A percentile compares a stretch with the other conserved stretches of the same genome.
These are phyloP conservation scores for Poa pratensis DNA, from an alignment of 176 grass and related monocot species.

Conservation along the genomic window DNA sequence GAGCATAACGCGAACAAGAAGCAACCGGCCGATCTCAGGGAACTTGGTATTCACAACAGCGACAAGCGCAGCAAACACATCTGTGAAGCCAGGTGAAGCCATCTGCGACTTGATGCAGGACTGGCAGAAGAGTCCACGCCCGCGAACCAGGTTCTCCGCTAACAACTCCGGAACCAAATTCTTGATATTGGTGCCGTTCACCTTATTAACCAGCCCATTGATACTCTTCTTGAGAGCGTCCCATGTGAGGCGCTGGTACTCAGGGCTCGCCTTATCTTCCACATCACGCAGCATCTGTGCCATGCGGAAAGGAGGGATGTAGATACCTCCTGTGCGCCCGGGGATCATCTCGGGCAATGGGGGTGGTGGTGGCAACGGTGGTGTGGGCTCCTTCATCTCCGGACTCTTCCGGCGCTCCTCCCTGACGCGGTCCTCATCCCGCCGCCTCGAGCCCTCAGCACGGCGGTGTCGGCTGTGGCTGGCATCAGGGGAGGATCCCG, in stretches of 20 bases:
- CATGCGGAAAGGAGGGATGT: conserved; percentile 90
- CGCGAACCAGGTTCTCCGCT: conserved; percentile 83
- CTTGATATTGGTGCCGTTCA: conserved; percentile 94
- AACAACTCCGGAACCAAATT: conserved; percentile 92
- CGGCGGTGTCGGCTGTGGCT: conserved; percentile 29
- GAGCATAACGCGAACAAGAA: conserved; percentile 76
- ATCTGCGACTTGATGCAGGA: conserved; percentile 96
- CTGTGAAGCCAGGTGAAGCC: conserved; percentile 90
- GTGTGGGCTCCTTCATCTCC: conserved; percentile 43
- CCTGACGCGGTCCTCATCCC: not conserved
- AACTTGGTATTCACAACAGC: conserved; percentile 92
- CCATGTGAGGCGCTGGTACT: conserved; percentile 91
- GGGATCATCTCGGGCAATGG: conserved; percentile 61
- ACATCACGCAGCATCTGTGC: conserved; percentile 95
- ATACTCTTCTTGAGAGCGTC: conserved; percentile 95
- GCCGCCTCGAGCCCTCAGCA: conserved; percentile 27
- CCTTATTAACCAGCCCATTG: conserved; percentile 92
- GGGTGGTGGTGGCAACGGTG: conserved; percentile 54
- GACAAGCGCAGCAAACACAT: conserved; percentile 87
- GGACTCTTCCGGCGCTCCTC: conserved; percentile 40
- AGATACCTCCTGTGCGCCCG: conserved; percentile 82
- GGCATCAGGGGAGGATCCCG: conserved; percentile 30
- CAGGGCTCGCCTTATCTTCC: conserved; percentile 77
- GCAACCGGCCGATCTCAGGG: conserved; percentile 71
- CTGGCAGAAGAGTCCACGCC: conserved; percentile 84